Base-by-base conservation (phyloP, 2,329 filamentous ascomycete species). In the Aspergillus neoniger region DNA sequence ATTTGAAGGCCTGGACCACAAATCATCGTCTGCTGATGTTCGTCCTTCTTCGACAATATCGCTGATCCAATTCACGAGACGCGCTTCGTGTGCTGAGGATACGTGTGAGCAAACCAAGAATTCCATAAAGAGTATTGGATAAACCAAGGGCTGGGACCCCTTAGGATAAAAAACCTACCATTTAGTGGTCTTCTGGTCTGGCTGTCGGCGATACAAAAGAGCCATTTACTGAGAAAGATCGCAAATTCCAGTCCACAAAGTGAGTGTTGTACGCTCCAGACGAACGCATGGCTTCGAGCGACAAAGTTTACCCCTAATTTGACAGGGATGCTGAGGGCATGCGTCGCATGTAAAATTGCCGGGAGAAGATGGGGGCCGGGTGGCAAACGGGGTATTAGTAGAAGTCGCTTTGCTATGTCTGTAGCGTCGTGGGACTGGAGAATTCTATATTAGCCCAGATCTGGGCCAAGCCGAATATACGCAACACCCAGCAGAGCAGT, bases 311-410 rank as follows among this genome's bases (percentile, higher is more conserved):
- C 56, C 0, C 70, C 70, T 2, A 72, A 49, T 14, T 67, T 64
- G 2, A 73, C 67, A 0, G 70, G 69, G n/a, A 88, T 86, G 5
- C 86, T 87, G 30, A 90, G 75, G 0, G 88, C 87, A 69, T 90
- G 87, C 19, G 88, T 85, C 1, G 86, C 86, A 68, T 90, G 87
- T 23, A 89, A 80, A 0, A 89, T 82, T 0, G 87, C 87, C 50
- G 86, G 79, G 47, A 85, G 84, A 10, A 89, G 80, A 41, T 84
- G 82, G 9, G 81, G 44, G 86, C 61, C 60, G 15, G 57, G 1
- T 83, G 84, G 25, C 81, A 84, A 54, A 82, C 79, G 59, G 78
- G 81, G 67, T 87, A 82, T 4, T 81, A 82, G 51, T 80, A 60
- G 15, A 2, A 69, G 55, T 10, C 21, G 23, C 15, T 49, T 17